Conservation (phyloP, 495 filamentous ascomycete genomes). For the Lophium mytilinum region DNA sequence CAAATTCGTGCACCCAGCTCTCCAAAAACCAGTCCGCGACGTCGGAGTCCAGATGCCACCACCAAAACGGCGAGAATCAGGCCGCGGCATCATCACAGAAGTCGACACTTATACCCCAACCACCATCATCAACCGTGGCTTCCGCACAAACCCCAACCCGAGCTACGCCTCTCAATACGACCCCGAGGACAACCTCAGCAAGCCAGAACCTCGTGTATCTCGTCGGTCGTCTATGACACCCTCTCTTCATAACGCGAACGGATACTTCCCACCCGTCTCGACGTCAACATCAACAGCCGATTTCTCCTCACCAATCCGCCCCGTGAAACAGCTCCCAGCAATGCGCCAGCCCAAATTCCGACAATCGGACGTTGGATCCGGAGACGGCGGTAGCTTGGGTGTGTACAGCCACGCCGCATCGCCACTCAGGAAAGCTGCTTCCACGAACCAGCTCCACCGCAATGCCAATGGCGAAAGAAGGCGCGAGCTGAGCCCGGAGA, state of each 20-base stretch:
- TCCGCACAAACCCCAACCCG: constrained; percentile 78
- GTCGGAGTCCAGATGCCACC: constrained; percentile 60
- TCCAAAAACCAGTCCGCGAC: constrained; percentile 73
- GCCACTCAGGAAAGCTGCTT: constrained; percentile 18
- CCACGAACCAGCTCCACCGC: constrained; percentile 7
- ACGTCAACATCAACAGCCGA: constrained; percentile 32
- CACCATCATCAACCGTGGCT: constrained; percentile 70
- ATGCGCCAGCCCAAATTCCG: constrained; percentile 44
- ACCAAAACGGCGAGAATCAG: constrained; percentile 23
- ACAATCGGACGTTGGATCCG: constrained; percentile 29
- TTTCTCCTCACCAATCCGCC: constrained; percentile 45
- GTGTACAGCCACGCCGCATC: constrained; percentile 21
- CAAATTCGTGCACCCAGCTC: constrained; percentile 87
- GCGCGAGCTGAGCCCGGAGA: not conserved
- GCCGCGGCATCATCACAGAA: constrained; percentile 35
- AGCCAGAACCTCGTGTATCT: constrained; percentile 6
- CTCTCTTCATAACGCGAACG: constrained; percentile 22
- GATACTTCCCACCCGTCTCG: constrained; percentile 26
- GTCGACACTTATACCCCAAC: constrained; percentile 71
- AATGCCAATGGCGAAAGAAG: constrained; percentile 9
- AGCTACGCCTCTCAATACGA: constrained; percentile 76
- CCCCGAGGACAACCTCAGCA: constrained; percentile 45
- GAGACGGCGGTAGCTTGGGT: constrained; percentile 62
- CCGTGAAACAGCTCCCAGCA: constrained; percentile 31
- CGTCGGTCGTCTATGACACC: constrained; percentile 13